A percentile compares a stretch with the other conserved stretches of the same genome.
These are phyloP conservation scores for Eimeria praecox DNA, from an alignment of 169 alveolate species.

Conservation along the genomic window DNA sequence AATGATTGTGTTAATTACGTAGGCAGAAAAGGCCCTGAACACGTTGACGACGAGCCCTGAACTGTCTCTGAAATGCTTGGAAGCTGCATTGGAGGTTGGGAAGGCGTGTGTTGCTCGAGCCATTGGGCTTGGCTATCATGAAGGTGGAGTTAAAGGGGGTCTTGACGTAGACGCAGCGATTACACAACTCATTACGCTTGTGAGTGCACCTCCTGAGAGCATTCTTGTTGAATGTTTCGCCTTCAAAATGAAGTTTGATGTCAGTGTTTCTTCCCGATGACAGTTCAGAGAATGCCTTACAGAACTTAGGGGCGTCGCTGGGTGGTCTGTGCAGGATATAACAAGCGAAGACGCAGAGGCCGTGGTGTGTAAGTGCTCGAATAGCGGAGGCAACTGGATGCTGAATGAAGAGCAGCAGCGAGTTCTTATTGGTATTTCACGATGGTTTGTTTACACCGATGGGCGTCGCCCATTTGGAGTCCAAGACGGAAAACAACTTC, in stretches of 20 bases:
- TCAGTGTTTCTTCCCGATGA: not conserved
- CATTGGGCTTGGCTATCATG: not conserved
- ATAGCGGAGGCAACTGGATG: constrained; percentile 40
- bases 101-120: constrained; percentile 50
- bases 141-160: not conserved
- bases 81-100: constrained; percentile 13
- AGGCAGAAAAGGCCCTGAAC: constrained; percentile 7
- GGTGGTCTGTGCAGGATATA: constrained; percentile 38
- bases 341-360: constrained; percentile 44
- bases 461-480: constrained; percentile 58
- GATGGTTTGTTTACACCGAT: constrained; percentile 65
- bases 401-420: constrained; percentile 57
- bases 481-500: not conserved
- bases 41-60: not conserved
- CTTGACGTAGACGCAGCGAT: not conserved
- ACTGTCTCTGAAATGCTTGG: not conserved
- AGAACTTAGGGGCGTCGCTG: not conserved
- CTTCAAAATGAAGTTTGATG: not conserved
- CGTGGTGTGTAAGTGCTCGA: not conserved
- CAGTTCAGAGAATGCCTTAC: not conserved
- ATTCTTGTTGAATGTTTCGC: not conserved
- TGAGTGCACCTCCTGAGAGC: not conserved
- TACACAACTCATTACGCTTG: constrained; percentile 6
- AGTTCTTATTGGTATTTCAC: constrained; percentile 17
- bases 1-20: not conserved